Percentiles rank a stretch among this genome's conserved stretches.
phyloP scores from a whole-genome alignment of 2,329 filamentous ascomycete species.

The Lecanicillium sp. region DNA sequence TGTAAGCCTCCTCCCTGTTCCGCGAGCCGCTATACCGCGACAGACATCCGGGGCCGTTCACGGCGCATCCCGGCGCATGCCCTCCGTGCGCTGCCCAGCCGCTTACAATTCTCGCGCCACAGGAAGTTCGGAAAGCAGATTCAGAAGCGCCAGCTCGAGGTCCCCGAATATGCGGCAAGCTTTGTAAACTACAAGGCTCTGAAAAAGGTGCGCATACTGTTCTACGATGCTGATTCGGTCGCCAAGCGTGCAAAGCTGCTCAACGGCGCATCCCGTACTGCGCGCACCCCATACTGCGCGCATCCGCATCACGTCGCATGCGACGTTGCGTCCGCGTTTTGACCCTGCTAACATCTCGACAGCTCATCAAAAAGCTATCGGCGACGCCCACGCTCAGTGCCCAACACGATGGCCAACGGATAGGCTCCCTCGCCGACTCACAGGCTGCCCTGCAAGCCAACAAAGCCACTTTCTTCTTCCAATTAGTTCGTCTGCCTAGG shows the following conservation, averaged over 20 bases:
- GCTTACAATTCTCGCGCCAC: constrained; percentile 14
- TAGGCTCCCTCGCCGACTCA: constrained; percentile 56
- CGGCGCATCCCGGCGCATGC: background rate
- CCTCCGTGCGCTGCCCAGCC: background rate
- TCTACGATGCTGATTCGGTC: too few relatives aligned
- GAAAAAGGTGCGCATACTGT: constrained; percentile 69
- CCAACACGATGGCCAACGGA: constrained; percentile 57
- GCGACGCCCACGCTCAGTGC: constrained; percentile 79
- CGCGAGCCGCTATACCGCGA: background rate
- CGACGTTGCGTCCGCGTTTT: background rate
- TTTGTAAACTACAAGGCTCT: constrained; percentile 99
- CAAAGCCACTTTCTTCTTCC: constrained; percentile 98
- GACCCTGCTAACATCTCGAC: constrained; percentile 18
- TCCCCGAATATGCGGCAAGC: constrained; percentile 97
- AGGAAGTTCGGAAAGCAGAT: constrained; percentile 99
- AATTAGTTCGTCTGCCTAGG: constrained; percentile 58
- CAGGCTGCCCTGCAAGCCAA: constrained; percentile 90
- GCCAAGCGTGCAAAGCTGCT: too few relatives aligned
- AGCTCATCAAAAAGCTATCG: constrained; percentile 98
- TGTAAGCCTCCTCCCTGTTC: constrained; percentile 25
- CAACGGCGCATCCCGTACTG: too few relatives aligned
- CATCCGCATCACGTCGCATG: constrained; percentile 1
- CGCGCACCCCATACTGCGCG: too few relatives aligned
- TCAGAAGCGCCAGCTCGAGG: constrained; percentile 96
- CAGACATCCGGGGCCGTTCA: background rate